phyloP scores from a whole-genome alignment of 371 early-diverging fungal genomes.

The Mortierella sp. region DNA sequence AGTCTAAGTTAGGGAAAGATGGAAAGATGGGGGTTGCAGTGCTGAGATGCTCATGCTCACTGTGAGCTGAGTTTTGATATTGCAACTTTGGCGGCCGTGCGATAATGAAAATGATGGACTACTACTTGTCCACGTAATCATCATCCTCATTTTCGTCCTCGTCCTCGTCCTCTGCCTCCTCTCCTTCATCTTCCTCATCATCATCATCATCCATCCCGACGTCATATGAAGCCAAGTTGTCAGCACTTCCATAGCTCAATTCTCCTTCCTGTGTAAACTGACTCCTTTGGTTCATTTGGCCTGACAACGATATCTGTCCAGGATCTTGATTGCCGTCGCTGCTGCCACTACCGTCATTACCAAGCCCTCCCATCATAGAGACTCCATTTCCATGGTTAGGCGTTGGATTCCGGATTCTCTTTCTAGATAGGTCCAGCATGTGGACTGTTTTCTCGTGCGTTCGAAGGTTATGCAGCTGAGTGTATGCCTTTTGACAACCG shows the following conservation, averaged over 20 bases:
- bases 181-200: slow-evolving; percentile 23
- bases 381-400: not conserved
- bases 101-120: no score
- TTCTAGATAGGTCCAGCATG: slow-evolving; percentile 45
- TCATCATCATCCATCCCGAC: not conserved
- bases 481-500: slow-evolving; percentile 64
- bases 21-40: no score
- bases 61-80: no score
- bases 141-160: slow-evolving; percentile 21
- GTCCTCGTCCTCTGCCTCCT: slow-evolving; percentile 6
- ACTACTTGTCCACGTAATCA: slow-evolving; percentile 25
- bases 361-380: not conserved
- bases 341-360: not conserved
- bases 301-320: not conserved
- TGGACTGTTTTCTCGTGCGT: slow-evolving; percentile 56
- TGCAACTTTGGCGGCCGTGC: no score
- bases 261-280: slow-evolving; percentile 3
- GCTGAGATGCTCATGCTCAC: no score
- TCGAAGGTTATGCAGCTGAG: slow-evolving; percentile 65
- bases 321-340: not conserved
- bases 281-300: not conserved
- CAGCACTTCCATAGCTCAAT: slow-evolving; percentile 21
- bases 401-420: slow-evolving; percentile 39
- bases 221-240: slow-evolving; percentile 5
- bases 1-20: no score